Conservation (phyloP, 768 basidiomycete species). For the Mycena polygramma region DNA sequence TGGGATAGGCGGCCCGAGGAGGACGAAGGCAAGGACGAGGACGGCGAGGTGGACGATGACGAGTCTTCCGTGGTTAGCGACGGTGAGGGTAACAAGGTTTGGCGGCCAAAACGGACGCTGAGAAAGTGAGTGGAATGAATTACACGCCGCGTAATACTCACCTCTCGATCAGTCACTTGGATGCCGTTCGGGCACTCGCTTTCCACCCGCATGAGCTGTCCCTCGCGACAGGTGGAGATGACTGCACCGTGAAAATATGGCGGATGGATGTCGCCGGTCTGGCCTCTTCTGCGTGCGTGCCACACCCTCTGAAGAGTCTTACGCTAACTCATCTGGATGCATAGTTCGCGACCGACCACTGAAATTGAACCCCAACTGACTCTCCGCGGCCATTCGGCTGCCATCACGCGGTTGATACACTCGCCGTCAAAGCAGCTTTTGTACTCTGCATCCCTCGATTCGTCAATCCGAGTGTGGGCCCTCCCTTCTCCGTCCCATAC, state of each 20-base stretch:
- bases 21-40: conserved; percentile 79
- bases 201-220: conserved; percentile 91
- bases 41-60: conserved; percentile 74
- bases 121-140: conserved; percentile 77
- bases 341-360: conserved; percentile 76
- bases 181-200: conserved; percentile 90
- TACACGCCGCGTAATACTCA: conserved; percentile 26
- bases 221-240: conserved; percentile 94
- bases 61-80: conserved; percentile 76
- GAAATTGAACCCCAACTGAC: conserved; percentile 96
- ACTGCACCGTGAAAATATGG: conserved; percentile 97
- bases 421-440: conserved; percentile 81
- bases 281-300: conserved; percentile 81
- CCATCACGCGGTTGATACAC: conserved; percentile 89
- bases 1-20: conserved; percentile 74
- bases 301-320: conserved; percentile 26
- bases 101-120: conserved; percentile 89
- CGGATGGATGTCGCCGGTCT: conserved; percentile 83
- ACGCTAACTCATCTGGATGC: conserved; percentile 11
- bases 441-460: conserved; percentile 94
- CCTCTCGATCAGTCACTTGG: conserved; percentile 78
- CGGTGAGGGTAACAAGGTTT: conserved; percentile 78
- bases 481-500: conserved; percentile 83
- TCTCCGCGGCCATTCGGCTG: conserved; percentile 91
- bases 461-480: conserved; percentile 93